Percentiles rank a stretch among this genome's conserved stretches.
Evolutionary conservation across 176 grass and related monocot species (phyloP).

Genomic region (Aegilops longissima): DNA sequence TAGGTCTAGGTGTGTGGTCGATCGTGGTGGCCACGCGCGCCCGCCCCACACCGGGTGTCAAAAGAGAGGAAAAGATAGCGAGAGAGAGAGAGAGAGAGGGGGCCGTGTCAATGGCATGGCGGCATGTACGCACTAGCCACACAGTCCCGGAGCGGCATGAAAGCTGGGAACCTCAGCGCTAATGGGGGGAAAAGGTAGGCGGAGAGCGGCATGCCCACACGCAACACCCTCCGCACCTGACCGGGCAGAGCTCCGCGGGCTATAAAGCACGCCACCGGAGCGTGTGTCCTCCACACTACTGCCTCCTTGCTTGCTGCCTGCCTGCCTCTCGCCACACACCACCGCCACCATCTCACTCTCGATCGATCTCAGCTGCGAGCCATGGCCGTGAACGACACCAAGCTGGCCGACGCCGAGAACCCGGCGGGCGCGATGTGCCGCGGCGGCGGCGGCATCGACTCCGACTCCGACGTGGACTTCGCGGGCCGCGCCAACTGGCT

Average conservation of each 20-base stretch:
- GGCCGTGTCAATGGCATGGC: not conserved
- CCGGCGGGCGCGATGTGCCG: not conserved
- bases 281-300: conserved; percentile 65
- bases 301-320: not conserved
- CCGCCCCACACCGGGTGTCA: not conserved
- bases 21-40: conserved; percentile 10
- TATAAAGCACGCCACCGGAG: conserved; percentile 46
- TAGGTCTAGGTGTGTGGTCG: not conserved
- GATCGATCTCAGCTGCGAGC: not conserved
- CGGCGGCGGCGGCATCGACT: not conserved
- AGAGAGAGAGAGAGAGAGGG: no score
- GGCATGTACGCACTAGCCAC: not conserved
- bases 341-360: not conserved
- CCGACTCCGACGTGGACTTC: not conserved
- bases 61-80: not conserved
- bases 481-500: conserved; percentile 62
- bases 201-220: conserved; percentile 12
- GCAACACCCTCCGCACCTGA: not conserved
- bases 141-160: not conserved
- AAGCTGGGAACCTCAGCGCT: not conserved
- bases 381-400: conserved; percentile 30
- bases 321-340: not conserved
- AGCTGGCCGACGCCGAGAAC: conserved; percentile 40
- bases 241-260: not conserved
- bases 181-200: not conserved